A percentile compares a stretch with the other conserved stretches of the same genome.
These are phyloP conservation scores for Borovskyia barvae DNA, from an alignment of 208 protist species.

Conservation along the genomic window DNA sequence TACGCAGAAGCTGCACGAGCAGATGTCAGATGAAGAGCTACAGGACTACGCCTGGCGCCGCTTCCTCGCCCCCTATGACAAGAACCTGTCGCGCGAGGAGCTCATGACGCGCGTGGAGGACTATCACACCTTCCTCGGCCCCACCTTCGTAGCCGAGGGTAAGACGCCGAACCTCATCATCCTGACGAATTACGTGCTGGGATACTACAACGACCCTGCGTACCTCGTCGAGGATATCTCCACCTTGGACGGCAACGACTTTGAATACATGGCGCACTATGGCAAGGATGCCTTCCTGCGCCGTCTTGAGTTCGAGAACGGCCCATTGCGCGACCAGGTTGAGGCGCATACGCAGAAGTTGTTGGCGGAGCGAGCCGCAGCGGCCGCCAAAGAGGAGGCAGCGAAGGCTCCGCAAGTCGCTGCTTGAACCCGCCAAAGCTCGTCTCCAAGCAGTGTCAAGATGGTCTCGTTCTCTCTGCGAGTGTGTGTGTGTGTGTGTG, in stretches of 20 bases:
- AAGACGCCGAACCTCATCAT: constrained; percentile 90
- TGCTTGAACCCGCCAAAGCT: constrained; percentile 1
- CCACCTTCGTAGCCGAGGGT: constrained; percentile 79
- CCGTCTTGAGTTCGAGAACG: constrained; percentile 93
- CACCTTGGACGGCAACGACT: constrained; percentile 90
- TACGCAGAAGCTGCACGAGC: constrained; percentile 79
- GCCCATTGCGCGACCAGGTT: constrained; percentile 90
- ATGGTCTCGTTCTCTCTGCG: neutral
- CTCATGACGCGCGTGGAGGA: constrained; percentile 80
- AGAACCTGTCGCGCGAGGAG: constrained; percentile 83
- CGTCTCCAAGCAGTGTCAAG: neutral
- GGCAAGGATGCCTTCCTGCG: constrained; percentile 91
- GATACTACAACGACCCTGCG: constrained; percentile 92
- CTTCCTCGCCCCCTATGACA: constrained; percentile 88
- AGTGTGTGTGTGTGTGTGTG: neutral
- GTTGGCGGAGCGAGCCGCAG: constrained; percentile 66
- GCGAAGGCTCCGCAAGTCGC: constrained; percentile 20
- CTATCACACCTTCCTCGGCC: constrained; percentile 87
- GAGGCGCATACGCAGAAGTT: constrained; percentile 88
- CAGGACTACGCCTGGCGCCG: constrained; percentile 90
- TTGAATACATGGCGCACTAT: constrained; percentile 81
- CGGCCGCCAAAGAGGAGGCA: constrained; percentile 32
- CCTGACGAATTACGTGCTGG: constrained; percentile 85
- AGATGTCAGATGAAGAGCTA: constrained; percentile 88
- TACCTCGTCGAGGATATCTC: constrained; percentile 86